These are phyloP conservation scores for Termitomyces sp. DNA, from an alignment of 768 basidiomycete species.

Conservation along the genomic window DNA sequence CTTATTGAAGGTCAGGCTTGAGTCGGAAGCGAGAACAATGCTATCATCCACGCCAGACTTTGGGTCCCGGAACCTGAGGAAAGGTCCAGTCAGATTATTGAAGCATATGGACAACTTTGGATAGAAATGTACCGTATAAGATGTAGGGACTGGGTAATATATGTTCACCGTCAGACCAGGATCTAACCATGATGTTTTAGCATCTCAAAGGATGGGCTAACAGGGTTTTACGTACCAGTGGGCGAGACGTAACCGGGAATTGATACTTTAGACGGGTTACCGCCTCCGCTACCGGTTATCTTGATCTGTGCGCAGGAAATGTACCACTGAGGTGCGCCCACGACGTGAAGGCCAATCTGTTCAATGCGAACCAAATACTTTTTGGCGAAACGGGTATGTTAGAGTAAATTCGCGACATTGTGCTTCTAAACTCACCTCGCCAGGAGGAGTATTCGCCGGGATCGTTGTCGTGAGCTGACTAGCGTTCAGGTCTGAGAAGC, in stretches of 20 bases:
- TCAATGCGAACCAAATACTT: conserved; percentile 27
- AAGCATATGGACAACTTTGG: no score
- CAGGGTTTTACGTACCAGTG: conserved; percentile 18
- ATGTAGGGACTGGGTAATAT: conserved; percentile 30
- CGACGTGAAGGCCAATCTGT: conserved; percentile 38
- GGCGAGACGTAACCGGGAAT: conserved; percentile 44
- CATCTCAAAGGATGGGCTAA: neutral
- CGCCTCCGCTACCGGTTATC: conserved; percentile 37
- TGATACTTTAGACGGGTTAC: conserved; percentile 40
- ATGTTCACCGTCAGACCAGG: conserved; percentile 39
- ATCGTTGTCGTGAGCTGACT: conserved; percentile 26
- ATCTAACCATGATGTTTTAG: conserved; percentile 16
- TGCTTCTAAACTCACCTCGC: conserved; percentile 15
- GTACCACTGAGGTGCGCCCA: conserved; percentile 44
- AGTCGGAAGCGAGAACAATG: neutral
- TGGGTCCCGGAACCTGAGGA: neutral
- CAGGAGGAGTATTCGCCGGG: conserved; percentile 26
- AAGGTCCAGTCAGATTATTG: neutral
- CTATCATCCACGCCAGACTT: neutral
- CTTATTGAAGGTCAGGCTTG: neutral
- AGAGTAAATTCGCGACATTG: neutral
- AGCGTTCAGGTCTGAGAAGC: conserved; percentile 17
- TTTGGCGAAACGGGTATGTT: neutral
- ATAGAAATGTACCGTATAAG: conserved; percentile 20
- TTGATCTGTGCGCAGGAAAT: conserved; percentile 46